phyloP scores from a whole-genome alignment of 495 filamentous ascomycete species.

The Terfezia claveryi region DNA sequence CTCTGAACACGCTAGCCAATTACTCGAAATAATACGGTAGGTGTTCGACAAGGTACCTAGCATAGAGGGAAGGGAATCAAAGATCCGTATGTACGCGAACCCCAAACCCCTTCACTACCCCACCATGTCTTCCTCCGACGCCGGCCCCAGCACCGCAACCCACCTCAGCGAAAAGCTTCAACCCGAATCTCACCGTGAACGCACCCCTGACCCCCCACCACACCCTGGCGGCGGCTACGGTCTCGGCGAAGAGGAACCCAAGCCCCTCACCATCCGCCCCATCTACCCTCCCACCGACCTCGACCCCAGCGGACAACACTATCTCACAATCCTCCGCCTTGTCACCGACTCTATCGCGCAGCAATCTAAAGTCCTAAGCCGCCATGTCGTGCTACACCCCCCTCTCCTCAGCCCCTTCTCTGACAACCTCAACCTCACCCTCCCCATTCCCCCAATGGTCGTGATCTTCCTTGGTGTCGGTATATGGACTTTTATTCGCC shows the following conservation, averaged over 20 bases:
- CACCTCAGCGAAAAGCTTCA: neutral
- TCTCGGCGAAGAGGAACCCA: neutral
- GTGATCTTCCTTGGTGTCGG: constrained; percentile 16
- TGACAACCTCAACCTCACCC: too few species aligned
- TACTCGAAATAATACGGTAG: too few species aligned
- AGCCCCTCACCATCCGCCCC: constrained; percentile 8
- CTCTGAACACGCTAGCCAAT: too few species aligned
- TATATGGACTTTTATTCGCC: constrained; percentile 12
- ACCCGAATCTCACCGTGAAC: neutral
- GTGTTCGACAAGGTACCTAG: too few species aligned
- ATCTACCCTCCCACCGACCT: constrained; percentile 21
- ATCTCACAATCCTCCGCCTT: constrained; percentile 21
- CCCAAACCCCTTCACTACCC: neutral
- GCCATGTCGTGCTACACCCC: constrained; percentile 30
- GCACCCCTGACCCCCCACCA: neutral
- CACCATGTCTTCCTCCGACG: neutral
- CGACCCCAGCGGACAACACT: constrained; percentile 14
- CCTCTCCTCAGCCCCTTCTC: constrained; percentile 13
- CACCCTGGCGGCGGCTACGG: neutral
- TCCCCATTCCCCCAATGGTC: constrained; percentile 19
- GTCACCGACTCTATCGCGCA: constrained; percentile 40
- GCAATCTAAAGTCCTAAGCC: constrained; percentile 34
- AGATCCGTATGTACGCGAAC: neutral
- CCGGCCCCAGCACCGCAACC: neutral
- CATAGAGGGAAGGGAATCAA: neutral